Evolutionary conservation across 176 grass and related monocot species (phyloP).

Genomic region (Coix lacrymajobi): DNA sequence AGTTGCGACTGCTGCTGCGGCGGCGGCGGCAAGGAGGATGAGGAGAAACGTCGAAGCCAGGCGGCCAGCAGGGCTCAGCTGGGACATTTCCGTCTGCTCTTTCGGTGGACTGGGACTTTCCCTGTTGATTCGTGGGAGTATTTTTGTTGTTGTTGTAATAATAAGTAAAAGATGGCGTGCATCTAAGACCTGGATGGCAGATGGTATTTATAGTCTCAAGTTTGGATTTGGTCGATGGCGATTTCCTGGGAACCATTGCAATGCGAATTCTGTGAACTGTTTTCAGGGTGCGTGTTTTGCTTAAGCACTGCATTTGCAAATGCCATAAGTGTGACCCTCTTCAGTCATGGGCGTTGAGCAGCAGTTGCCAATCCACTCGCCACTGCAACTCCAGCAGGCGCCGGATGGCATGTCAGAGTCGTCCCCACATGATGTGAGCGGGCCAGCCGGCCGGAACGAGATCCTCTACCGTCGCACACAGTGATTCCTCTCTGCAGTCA

Average conservation of each 20-base stretch:
- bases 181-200: not conserved
- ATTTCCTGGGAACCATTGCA: not conserved
- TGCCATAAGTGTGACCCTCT: not conserved
- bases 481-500: too few species aligned
- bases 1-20: not conserved
- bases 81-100: not conserved
- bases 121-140: not conserved
- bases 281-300: not conserved
- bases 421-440: too few species aligned
- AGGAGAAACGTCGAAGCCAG: not conserved
- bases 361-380: not conserved
- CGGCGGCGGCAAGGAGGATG: not conserved
- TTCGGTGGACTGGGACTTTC: not conserved
- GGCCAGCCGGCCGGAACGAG: too few species aligned
- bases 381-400: not conserved
- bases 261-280: conserved; percentile 4
- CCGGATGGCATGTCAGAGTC: not conserved
- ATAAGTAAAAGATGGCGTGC: not conserved
- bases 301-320: not conserved
- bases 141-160: not conserved
- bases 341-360: not conserved
- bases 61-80: not conserved
- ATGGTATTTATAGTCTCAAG: conserved; percentile 4
- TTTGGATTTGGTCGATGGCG: not conserved
- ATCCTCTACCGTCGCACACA: too few species aligned